Evolutionary conservation across 2,329 filamentous ascomycete species (phyloP).

Genomic region (Fusarium stilboides): DNA sequence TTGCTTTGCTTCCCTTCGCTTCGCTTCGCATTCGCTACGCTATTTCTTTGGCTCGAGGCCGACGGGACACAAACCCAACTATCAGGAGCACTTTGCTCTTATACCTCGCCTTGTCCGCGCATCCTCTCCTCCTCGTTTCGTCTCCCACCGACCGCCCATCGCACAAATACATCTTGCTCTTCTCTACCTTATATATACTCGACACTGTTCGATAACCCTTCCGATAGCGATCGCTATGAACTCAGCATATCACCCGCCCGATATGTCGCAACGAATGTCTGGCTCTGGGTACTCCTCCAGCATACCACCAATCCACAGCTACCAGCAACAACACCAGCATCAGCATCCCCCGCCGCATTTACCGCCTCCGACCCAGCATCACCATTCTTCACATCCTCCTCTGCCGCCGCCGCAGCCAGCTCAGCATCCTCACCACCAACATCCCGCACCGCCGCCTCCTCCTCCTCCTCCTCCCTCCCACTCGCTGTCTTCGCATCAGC

Average conservation of each 20-base stretch:
- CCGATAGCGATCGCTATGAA: conserved; percentile 48
- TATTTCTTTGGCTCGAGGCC: conserved; percentile 16
- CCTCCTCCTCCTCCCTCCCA: conserved; percentile 40
- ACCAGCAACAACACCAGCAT: conserved; percentile 48
- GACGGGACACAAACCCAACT: conserved; percentile 13
- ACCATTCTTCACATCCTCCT: conserved; percentile 42
- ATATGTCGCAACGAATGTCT: conserved; percentile 54
- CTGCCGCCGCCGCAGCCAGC: conserved; percentile 25
- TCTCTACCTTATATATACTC: conserved; percentile 3
- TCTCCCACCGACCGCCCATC: conserved; percentile 13
- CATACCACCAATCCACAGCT: conserved; percentile 44
- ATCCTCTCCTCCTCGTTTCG: conserved; percentile 18
- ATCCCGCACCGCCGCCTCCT: conserved; percentile 28
- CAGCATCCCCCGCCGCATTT: conserved; percentile 43
- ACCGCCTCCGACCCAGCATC: conserved; percentile 41
- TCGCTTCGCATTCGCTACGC: neutral
- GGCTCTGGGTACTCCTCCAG: conserved; percentile 46
- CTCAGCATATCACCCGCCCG: conserved; percentile 51
- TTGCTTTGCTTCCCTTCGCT: conserved; percentile 22
- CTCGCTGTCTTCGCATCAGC: conserved; percentile 44
- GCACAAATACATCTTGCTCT: conserved; percentile 8
- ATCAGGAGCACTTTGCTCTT: conserved; percentile 35
- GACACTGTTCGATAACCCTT: neutral
- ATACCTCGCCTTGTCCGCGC: conserved; percentile 33
- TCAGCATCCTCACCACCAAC: conserved; percentile 34